These are phyloP conservation scores for Mariannaea elegans DNA, from an alignment of 2,329 filamentous ascomycete genomes.

Conservation along the genomic window DNA sequence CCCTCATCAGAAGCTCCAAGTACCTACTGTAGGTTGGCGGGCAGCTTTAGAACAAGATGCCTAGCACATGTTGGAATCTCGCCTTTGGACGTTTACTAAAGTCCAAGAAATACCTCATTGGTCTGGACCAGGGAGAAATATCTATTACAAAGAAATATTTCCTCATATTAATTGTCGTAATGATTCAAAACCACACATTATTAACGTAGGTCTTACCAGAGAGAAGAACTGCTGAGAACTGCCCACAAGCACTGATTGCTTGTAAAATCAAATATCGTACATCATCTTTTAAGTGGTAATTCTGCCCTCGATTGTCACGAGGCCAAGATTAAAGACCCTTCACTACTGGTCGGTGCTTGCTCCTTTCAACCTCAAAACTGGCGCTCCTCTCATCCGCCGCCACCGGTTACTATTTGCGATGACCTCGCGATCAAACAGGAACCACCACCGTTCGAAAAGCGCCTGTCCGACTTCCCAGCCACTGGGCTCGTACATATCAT, in stretches of 20 bases:
- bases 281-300: no score
- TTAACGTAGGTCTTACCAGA: no score
- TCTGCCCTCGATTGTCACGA: no score
- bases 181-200: no score
- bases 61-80: neutral
- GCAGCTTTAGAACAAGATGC: neutral
- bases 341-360: constrained; percentile 10
- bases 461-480: constrained; percentile 67
- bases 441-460: constrained; percentile 70
- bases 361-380: constrained; percentile 38
- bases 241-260: no score
- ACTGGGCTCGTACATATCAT: constrained; percentile 56
- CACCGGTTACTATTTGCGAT: constrained; percentile 63
- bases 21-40: neutral
- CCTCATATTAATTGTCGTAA: no score
- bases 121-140: no score
- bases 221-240: no score
- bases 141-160: no score
- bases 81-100: no score
- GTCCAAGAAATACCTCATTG: no score
- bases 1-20: neutral
- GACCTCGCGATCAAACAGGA: constrained; percentile 62
- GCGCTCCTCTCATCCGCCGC: constrained; percentile 57
- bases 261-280: no score
- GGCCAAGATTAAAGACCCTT: neutral